phyloP scores from a whole-genome alignment of 202 grass and related monocot species.

The Eragrostis tef region DNA sequence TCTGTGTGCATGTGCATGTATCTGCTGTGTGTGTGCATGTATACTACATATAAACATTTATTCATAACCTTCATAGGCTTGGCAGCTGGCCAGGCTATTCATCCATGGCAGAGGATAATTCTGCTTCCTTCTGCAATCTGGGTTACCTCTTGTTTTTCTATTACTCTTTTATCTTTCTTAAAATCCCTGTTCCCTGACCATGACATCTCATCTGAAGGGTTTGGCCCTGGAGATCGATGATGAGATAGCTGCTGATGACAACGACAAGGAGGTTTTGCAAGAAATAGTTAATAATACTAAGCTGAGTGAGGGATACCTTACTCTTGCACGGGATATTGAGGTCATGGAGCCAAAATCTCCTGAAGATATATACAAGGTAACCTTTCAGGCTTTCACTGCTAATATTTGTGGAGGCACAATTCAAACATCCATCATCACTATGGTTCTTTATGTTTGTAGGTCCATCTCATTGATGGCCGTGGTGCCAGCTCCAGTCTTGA shows the following conservation, averaged over 20 bases:
- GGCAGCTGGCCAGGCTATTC: neutral
- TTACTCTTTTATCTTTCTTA: neutral
- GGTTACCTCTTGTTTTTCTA: neutral
- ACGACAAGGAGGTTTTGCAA: constrained; percentile 85
- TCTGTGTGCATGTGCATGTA: neutral
- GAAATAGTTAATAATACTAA: constrained; percentile 92
- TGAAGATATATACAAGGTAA: constrained; percentile 98
- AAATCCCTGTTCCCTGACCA: neutral
- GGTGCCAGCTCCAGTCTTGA: constrained; percentile 94
- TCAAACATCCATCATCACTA: constrained; percentile 24
- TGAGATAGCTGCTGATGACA: constrained; percentile 84
- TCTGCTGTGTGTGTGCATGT: neutral
- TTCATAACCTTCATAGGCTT: neutral
- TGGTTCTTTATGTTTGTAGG: constrained; percentile 58
- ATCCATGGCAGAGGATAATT: neutral
- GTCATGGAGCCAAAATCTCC: constrained; percentile 99
- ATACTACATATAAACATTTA: neutral
- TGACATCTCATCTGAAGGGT: constrained; percentile 63
- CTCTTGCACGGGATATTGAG: constrained; percentile 96
- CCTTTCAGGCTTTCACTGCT: neutral
- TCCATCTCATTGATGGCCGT: constrained; percentile 94
- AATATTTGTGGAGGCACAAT: constrained; percentile 13
- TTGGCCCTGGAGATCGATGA: constrained; percentile 84
- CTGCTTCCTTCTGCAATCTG: neutral
- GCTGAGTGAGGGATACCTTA: constrained; percentile 85